Conservation (phyloP, 2,329 filamentous ascomycete genomes). For the Cordyceps fumosorosea region DNA sequence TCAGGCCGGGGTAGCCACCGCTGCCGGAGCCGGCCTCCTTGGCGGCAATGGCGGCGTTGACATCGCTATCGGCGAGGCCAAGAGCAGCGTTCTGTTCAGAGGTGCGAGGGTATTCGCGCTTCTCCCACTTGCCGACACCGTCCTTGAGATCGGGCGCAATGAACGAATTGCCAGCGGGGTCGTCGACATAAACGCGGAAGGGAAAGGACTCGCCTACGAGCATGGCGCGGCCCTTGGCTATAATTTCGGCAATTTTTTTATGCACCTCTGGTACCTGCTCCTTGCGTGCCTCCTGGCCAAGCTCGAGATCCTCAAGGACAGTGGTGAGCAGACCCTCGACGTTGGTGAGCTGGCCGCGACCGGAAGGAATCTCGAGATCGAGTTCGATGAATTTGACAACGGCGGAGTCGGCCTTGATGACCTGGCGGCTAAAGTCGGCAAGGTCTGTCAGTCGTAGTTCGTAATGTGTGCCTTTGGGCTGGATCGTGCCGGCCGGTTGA, state of each 20-base stretch:
- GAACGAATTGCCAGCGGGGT: slow-evolving; percentile 92
- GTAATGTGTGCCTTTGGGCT: slow-evolving; percentile 80
- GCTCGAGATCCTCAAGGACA: slow-evolving; percentile 72
- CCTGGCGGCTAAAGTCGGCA: slow-evolving; percentile 73
- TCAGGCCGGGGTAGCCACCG: slow-evolving; percentile 43
- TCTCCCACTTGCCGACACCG: slow-evolving; percentile 79
- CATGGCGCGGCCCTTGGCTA: slow-evolving; percentile 70
- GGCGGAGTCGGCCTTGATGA: slow-evolving; percentile 88
- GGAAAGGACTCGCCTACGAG: slow-evolving; percentile 71
- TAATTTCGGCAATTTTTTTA: slow-evolving; percentile 69
- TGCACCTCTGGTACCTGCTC: slow-evolving; percentile 70
- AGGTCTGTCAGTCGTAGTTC: slow-evolving; percentile 68
- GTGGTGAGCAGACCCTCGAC: slow-evolving; percentile 79
- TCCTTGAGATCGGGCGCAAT: slow-evolving; percentile 82
- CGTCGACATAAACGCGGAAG: slow-evolving; percentile 82
- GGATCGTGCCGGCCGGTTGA: slow-evolving; percentile 85
- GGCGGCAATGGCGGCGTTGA: slow-evolving; percentile 38
- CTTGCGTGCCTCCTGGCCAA: slow-evolving; percentile 78
- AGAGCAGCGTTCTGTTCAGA: slow-evolving; percentile 80
- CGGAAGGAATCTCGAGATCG: slow-evolving; percentile 86
- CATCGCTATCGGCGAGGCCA: slow-evolving; percentile 62
- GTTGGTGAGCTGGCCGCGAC: slow-evolving; percentile 87
- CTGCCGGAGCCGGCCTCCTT: slow-evolving; percentile 22
- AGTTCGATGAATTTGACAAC: slow-evolving; percentile 83
- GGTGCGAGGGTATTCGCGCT: slow-evolving; percentile 76